Evolutionary conservation across 2,329 filamentous ascomycete genomes (phyloP), one percentile per base, ranked within the genome.

Genomic region (Sporothrix pallida): DNA sequence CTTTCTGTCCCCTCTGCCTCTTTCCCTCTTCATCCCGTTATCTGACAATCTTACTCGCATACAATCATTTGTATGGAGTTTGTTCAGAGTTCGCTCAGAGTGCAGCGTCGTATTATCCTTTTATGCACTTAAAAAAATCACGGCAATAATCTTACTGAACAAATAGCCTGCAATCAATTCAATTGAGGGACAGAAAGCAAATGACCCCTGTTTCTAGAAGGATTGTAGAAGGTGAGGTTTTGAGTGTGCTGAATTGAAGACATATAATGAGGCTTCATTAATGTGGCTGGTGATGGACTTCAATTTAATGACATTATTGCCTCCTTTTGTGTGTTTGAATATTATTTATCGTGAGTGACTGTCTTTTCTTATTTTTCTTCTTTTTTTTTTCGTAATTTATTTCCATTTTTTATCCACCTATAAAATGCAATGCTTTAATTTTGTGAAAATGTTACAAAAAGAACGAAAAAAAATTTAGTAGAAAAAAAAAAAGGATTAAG

Each of bases 11-110:
- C 23, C 23, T 26, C 23, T 26, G 23, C 23, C 23, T 60, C 13
- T 20, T 10, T 42, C 60, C 60, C 37, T 15, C 60, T 63, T 63
- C 37, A 2, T 65, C 62, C 62, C 62, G 62, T 65, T 65, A 65
- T 65, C 62, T 46, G 42, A 65, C 42, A 65, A n/a, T 23, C n/a
- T 23, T 42, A 12, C n/a, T 15, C n/a, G 9, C n/a, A 3, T 26
- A 56, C 15, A 52, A 52, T 23, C 3, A 26, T 37, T 37, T 37
- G 31, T 37, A 5, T 37, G 31, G 31, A 7, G 31, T 37, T 37
- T 7, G 31, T 5, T 37, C 31, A 37, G 31, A 37, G 31, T 37
- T 37, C 31, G 31, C 7, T 37, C 31, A 7, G 26, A 65, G n/a
- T 63, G 37, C 62, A 65, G 62, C 42, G 42, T 65, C 42, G 62